Conservation (phyloP, 768 basidiomycete species). For the Kwoniella bestiolae region DNA sequence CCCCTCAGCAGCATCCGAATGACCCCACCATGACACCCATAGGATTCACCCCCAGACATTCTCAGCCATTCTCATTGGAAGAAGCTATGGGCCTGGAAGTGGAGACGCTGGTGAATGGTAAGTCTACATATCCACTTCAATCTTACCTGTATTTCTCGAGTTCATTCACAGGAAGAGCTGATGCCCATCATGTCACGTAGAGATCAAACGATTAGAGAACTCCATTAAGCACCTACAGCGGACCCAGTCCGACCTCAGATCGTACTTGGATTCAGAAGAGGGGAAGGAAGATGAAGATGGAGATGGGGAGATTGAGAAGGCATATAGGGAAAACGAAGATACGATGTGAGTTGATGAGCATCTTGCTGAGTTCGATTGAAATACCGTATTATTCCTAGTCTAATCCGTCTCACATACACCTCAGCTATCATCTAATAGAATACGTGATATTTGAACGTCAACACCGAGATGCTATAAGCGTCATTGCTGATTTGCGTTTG, state of each 20-base stretch:
- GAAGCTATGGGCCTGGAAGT: conserved; percentile 46
- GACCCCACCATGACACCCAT: conserved; percentile 17
- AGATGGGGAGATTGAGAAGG: conserved; percentile 13
- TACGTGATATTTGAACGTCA: too few species aligned
- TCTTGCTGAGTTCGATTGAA: too few species aligned
- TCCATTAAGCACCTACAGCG: conserved; percentile 36
- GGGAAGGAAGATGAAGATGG: conserved; percentile 6
- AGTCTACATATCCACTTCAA: conserved; percentile 7
- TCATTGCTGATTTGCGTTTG: neutral
- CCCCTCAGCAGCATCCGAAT: neutral
- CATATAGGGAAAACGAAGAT: conserved; percentile 41
- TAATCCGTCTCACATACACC: too few species aligned
- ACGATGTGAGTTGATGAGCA: conserved; percentile 49
- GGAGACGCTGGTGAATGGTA: conserved; percentile 40
- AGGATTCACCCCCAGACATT: conserved; percentile 36
- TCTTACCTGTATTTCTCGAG: neutral
- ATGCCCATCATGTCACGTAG: conserved; percentile 13
- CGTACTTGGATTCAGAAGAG: conserved; percentile 28
- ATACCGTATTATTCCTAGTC: too few species aligned
- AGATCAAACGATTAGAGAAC: conserved; percentile 42
- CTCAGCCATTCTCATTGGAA: conserved; percentile 49
- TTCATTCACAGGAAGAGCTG: too few species aligned
- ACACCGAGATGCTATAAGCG: too few species aligned
- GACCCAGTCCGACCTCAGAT: conserved; percentile 33
- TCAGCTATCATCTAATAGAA: too few species aligned